Evolutionary conservation across 371 early-diverging fungal species (phyloP).

Genomic region (Mortierella sp.): DNA sequence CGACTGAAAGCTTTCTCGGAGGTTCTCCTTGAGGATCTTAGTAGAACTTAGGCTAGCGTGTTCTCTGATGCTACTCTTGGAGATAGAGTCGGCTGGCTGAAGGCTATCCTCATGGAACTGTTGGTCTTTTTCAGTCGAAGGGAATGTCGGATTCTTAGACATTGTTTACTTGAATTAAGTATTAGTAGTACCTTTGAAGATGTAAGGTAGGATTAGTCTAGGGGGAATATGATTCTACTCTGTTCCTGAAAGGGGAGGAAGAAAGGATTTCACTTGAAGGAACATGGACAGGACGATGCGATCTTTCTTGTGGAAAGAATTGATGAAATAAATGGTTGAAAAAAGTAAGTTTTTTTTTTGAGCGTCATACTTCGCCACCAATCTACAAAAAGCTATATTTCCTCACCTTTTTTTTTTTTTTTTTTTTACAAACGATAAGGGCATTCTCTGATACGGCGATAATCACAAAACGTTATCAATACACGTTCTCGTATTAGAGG

Average conservation of each 20-base stretch:
- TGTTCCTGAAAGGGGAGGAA: constrained; percentile 6
- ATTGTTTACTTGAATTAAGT: neutral
- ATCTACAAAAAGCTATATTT: neutral
- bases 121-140: too few species aligned
- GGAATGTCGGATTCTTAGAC: neutral
- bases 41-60: neutral
- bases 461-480: too few species aligned
- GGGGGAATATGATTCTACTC: constrained; percentile 6
- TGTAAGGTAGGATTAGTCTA: neutral
- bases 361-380: neutral
- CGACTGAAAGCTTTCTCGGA: neutral
- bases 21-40: too few species aligned
- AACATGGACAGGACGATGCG: neutral
- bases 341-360: constrained; percentile 5
- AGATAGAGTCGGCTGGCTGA: neutral
- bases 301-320: neutral
- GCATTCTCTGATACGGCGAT: too few species aligned
- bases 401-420: too few species aligned
- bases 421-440: too few species aligned
- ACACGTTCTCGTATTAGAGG: too few species aligned
- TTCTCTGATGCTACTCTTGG: neutral
- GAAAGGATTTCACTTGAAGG: constrained; percentile 3
- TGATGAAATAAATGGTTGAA: neutral
- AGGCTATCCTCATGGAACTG: neutral
- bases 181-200: neutral